Conservation (phyloP, 2,329 filamentous ascomycete species). For the Fusarium burgessii region DNA sequence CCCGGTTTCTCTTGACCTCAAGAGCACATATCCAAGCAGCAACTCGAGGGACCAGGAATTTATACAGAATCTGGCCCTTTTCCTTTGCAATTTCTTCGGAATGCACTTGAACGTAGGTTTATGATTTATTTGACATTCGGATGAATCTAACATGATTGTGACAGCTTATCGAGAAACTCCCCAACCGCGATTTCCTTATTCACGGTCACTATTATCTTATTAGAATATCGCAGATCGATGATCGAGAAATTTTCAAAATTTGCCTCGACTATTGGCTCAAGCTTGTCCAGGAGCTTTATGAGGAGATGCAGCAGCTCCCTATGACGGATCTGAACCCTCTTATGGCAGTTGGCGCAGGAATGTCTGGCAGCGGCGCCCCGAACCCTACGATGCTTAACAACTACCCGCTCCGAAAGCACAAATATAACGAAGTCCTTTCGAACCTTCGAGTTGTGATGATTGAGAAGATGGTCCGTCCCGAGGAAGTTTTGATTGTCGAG, state of each 20-base stretch:
- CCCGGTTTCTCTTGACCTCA: conserved; percentile 88
- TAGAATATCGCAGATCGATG: conserved; percentile 97
- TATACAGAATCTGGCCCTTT: conserved; percentile 94
- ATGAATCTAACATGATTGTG: conserved; percentile 23
- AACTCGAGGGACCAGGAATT: conserved; percentile 97
- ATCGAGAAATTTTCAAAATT: conserved; percentile 99
- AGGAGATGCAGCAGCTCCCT: conserved; percentile 97
- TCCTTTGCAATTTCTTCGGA: conserved; percentile 96
- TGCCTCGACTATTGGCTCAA: conserved; percentile 99
- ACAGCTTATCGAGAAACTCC: conserved; percentile 92
- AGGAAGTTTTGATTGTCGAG: conserved; percentile 98
- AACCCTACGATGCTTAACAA: conserved; percentile 87
- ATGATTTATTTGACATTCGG: conserved; percentile 12
- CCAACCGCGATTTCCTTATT: conserved; percentile 92
- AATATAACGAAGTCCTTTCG: conserved; percentile 93
- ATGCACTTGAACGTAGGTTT: conserved; percentile 82
- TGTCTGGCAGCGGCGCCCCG: conserved; percentile 84
- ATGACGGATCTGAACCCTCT: conserved; percentile 94
- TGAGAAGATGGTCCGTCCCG: conserved; percentile 98
- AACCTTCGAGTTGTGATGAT: conserved; percentile 99
- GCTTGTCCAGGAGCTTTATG: conserved; percentile 95
- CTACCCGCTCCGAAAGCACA: conserved; percentile 96
- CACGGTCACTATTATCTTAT: conserved; percentile 99
- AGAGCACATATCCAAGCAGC: conserved; percentile 89
- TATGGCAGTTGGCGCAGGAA: conserved; percentile 78